Percentiles rank a stretch among this genome's conserved stretches.
Evolutionary conservation across 2,329 filamentous ascomycete species (phyloP).

Genomic region (Diplodia mutila): DNA sequence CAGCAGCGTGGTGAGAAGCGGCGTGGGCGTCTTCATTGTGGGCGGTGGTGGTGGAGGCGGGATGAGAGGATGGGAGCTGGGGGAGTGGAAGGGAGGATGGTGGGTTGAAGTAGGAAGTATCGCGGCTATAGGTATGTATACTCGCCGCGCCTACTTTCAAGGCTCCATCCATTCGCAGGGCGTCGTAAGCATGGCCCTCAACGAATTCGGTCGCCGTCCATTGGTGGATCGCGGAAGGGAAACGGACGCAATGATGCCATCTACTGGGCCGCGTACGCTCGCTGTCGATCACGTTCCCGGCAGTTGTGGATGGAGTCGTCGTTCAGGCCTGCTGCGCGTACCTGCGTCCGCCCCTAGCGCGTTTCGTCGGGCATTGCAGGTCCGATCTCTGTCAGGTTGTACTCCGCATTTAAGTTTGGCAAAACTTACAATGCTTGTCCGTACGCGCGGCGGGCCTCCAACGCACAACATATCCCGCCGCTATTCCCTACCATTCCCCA

Average conservation of each 20-base stretch:
- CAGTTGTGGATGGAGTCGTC: background rate
- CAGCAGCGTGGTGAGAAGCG: background rate
- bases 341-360: conserved; percentile 3
- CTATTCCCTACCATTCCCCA: background rate
- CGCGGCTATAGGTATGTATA: conserved; percentile 9
- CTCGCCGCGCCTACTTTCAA: background rate
- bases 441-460: background rate
- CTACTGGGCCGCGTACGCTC: conserved; percentile 6
- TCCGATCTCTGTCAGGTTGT: background rate
- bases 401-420: background rate
- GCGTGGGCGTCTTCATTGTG: background rate
- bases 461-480: background rate
- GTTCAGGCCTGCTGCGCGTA: background rate
- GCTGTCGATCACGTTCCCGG: background rate
- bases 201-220: background rate
- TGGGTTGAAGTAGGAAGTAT: background rate
- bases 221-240: background rate
- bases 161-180: background rate
- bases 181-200: background rate
- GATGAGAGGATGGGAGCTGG: background rate
- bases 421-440: background rate
- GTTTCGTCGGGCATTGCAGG: background rate
- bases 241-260: background rate
- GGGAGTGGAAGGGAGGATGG: background rate
- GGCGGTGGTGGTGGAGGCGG: background rate